Percentiles rank a stretch among this genome's conserved stretches.
Evolutionary conservation across 495 filamentous ascomycete species (phyloP).

Genomic region (Aspergillus wentii): DNA sequence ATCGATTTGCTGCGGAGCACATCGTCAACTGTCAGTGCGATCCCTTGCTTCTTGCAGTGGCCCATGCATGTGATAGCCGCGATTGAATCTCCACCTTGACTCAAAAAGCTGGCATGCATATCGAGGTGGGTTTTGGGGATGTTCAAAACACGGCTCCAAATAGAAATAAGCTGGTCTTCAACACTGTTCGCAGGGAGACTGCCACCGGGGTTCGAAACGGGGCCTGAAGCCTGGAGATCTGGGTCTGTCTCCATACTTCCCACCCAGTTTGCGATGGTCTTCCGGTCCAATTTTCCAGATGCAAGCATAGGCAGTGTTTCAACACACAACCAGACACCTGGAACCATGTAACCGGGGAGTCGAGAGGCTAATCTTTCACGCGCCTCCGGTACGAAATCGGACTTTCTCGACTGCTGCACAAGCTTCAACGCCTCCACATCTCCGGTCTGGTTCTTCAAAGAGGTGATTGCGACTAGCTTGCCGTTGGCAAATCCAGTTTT

Average conservation of each 20-base stretch:
- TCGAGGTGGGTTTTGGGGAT: constrained; percentile 40
- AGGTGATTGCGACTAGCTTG: constrained; percentile 35
- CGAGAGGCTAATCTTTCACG: constrained; percentile 26
- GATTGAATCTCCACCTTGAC: constrained; percentile 65
- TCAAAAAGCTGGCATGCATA: constrained; percentile 56
- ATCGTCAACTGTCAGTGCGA: constrained; percentile 52
- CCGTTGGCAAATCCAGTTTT: constrained; percentile 35
- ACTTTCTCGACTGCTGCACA: constrained; percentile 16
- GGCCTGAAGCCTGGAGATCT: constrained; percentile 8
- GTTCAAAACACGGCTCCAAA: constrained; percentile 53
- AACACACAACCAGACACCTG: constrained; percentile 45
- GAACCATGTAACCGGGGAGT: constrained; percentile 54
- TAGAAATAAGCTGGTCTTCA: constrained; percentile 32
- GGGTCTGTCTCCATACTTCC: constrained; percentile 26
- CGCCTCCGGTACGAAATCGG: constrained; percentile 19
- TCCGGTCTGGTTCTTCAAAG: constrained; percentile 18
- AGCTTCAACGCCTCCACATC: constrained; percentile 22
- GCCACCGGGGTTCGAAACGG: constrained; percentile 3
- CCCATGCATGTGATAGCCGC: constrained; percentile 63
- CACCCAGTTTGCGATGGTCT: constrained; percentile 30
- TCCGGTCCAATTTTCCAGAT: constrained; percentile 52
- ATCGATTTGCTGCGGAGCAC: constrained; percentile 45
- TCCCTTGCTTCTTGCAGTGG: constrained; percentile 42
- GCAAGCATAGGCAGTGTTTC: constrained; percentile 43
- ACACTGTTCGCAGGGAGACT: constrained; percentile 22